Evolutionary conservation across 139 green algal genomes (phyloP).

Genomic region (Cymbomonas tetramitiformis): DNA sequence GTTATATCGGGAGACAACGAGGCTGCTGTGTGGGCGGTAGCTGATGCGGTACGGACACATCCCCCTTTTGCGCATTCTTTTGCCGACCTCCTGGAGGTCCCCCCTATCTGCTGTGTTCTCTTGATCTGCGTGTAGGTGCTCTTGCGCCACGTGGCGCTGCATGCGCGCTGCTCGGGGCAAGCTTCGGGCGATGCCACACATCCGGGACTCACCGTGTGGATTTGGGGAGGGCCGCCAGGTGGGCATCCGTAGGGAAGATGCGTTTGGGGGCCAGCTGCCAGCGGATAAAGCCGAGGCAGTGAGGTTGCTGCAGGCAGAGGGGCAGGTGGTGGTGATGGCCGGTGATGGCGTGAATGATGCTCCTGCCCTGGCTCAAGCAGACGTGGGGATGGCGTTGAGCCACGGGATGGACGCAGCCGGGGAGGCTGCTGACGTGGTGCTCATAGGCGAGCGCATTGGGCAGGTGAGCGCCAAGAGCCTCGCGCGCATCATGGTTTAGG

Average conservation of each 20-base stretch:
- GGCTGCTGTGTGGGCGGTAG: too few species aligned
- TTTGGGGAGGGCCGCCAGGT: background rate
- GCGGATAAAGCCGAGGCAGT: conserved; percentile 26
- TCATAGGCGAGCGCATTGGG: conserved; percentile 72
- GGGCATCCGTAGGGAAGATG: too few species aligned
- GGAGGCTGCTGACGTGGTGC: conserved; percentile 67
- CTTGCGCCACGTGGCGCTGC: too few species aligned
- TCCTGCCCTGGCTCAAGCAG: conserved; percentile 60
- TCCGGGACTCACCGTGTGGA: background rate
- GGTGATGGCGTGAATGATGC: conserved; percentile 94
- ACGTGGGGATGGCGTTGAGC: conserved; percentile 64
- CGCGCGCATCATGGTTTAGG: background rate
- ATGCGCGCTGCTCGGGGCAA: too few species aligned
- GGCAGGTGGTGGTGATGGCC: conserved; percentile 70
- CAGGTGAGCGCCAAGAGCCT: conserved; percentile 21
- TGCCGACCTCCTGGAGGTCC: too few species aligned
- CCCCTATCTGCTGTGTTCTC: too few species aligned
- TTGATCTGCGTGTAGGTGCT: too few species aligned
- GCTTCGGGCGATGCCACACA: conserved; percentile 14
- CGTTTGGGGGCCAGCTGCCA: conserved; percentile 17
- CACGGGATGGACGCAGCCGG: conserved; percentile 54
- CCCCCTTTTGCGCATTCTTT: too few species aligned
- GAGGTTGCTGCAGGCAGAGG: conserved; percentile 25
- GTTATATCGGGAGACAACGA: too few species aligned
- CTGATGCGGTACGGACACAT: too few species aligned